Evolutionary conservation across 2,329 filamentous ascomycete species (phyloP).

Genomic region (Penicillium hordei): DNA sequence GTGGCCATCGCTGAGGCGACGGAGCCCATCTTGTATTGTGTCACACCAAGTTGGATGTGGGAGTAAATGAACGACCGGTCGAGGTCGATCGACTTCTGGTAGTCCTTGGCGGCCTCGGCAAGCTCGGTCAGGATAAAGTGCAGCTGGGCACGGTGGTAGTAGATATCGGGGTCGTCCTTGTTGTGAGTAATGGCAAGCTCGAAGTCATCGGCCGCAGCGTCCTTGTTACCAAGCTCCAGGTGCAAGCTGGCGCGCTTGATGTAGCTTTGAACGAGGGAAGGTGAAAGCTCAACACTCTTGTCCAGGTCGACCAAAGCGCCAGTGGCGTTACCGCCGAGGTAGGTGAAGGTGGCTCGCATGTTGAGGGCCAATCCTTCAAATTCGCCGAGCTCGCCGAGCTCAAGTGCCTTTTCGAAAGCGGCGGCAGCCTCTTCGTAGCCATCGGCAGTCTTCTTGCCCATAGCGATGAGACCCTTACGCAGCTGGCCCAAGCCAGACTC

Average conservation of each 20-base stretch:
- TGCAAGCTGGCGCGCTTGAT: conserved; percentile 99
- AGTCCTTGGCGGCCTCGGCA: conserved; percentile 91
- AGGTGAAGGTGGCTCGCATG: conserved; percentile 93
- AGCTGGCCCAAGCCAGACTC: conserved; percentile 81
- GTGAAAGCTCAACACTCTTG: conserved; percentile 88
- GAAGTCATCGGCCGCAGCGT: conserved; percentile 86
- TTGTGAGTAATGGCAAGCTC: conserved; percentile 81
- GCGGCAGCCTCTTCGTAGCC: conserved; percentile 85
- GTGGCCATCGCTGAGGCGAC: conserved; percentile 98
- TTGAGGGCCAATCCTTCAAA: conserved; percentile 92
- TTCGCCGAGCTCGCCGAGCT: conserved; percentile 75
- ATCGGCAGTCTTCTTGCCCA: conserved; percentile 83
- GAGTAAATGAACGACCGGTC: conserved; percentile 98
- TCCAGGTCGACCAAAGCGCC: conserved; percentile 81
- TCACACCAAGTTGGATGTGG: conserved; percentile 97
- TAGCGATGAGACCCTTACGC: conserved; percentile 75
- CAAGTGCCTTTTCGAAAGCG: conserved; percentile 84
- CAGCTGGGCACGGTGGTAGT: conserved; percentile 96
- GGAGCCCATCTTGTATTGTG: conserved; percentile 99
- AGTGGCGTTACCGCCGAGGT: conserved; percentile 83
- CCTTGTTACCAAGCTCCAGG: conserved; percentile 84
- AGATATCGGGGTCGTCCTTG: conserved; percentile 89
- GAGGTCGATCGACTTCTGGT: conserved; percentile 98
- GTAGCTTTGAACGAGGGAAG: conserved; percentile 88
- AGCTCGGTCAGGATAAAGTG: conserved; percentile 98